Base-by-base conservation (phyloP, 164 flowering plant genomes). In the Kalanchoe fedtschenkoi region DNA sequence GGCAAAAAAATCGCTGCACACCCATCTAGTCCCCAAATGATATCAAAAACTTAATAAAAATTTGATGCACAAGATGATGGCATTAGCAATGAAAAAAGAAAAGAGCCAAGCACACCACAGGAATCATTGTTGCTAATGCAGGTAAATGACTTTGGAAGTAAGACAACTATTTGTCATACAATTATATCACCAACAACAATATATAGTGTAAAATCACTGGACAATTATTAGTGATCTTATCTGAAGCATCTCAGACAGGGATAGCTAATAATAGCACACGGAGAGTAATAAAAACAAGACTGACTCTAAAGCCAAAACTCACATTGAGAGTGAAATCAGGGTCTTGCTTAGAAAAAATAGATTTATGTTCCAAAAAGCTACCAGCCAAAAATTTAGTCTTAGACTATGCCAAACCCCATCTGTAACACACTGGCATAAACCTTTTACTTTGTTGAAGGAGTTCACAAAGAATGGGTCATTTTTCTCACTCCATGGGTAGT, bases 91-190 rank as follows among this genome's bases (percentile, higher is more conserved):
- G 56, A 5, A 17, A 51, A 51, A 51, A 51, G 32, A 51, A n/a
- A n/a, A 51, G 16, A 51, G 56, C 56, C 56, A 51, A 26, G 56
- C 56, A 51, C 56, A 51, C 56, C 16, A 51, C 32, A 51, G 56
- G 56, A 51, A 51, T 32, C 56, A 51, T 51, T 51, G 11, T 51
- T 51, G 32, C 9, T n/a, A 6, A n/a, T 44, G 51, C 51, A 44
- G 21, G 6, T 44, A n/a, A n/a, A n/a, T n/a, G n/a, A n/a, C n/a
- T n/a, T n/a, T n/a, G n/a, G n/a, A 7, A 4, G 11, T 15, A 37
- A 37, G 13, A 6, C 39, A 37, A 37, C 11, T 37, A 37, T 37
- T 11, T 44, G 8, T 4, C 28, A 47, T 15, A 26, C 30, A 51
- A n/a, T 15, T 13, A 26, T 8, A 17, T 30, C 14, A 37, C 39